phyloP scores from a whole-genome alignment of 352 stramenopile genomes.

The Pseudoperonospora humuli region DNA sequence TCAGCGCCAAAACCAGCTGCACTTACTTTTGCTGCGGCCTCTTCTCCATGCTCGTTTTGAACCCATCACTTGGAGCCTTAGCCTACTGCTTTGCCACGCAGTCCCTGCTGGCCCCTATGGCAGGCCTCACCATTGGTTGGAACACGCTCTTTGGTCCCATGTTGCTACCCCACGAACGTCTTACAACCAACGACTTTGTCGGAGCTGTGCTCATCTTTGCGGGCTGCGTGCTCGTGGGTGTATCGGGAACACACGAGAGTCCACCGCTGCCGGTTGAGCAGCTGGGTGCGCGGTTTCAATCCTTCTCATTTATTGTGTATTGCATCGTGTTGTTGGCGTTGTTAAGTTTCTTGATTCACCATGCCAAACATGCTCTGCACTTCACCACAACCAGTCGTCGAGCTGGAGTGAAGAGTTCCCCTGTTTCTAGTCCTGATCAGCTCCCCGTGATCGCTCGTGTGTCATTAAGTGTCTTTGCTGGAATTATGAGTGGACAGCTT shows the following conservation, averaged over 20 bases:
- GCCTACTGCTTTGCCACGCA: conserved; percentile 76
- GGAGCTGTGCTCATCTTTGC: conserved; percentile 70
- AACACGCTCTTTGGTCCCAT: conserved; percentile 74
- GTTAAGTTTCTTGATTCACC: conserved; percentile 44
- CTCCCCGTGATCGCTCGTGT: conserved; percentile 40
- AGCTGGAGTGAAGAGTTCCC: conserved; percentile 19
- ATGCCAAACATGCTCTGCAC: conserved; percentile 46
- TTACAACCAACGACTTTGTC: conserved; percentile 70
- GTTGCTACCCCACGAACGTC: conserved; percentile 54
- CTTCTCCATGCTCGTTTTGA: conserved; percentile 68
- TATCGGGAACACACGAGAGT: conserved; percentile 59
- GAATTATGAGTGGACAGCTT: conserved; percentile 67
- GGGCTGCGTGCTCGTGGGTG: conserved; percentile 63
- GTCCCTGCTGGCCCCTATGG: conserved; percentile 77
- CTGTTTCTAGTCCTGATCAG: conserved; percentile 15
- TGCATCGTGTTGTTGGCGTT: conserved; percentile 28
- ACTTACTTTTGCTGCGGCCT: conserved; percentile 69
- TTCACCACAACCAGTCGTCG: conserved; percentile 29
- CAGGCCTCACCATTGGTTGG: conserved; percentile 73
- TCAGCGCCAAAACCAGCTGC: conserved; percentile 31
- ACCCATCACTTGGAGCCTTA: conserved; percentile 50
- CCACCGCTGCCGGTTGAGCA: conserved; percentile 52
- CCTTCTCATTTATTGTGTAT: conserved; percentile 63
- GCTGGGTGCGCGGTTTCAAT: conserved; percentile 42
- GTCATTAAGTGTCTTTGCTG: conserved; percentile 52